Percentiles rank a stretch among this genome's conserved stretches.
Conservation (phyloP, 2,329 filamentous ascomycete genomes). For the Byssochlamys sp. region DNA sequence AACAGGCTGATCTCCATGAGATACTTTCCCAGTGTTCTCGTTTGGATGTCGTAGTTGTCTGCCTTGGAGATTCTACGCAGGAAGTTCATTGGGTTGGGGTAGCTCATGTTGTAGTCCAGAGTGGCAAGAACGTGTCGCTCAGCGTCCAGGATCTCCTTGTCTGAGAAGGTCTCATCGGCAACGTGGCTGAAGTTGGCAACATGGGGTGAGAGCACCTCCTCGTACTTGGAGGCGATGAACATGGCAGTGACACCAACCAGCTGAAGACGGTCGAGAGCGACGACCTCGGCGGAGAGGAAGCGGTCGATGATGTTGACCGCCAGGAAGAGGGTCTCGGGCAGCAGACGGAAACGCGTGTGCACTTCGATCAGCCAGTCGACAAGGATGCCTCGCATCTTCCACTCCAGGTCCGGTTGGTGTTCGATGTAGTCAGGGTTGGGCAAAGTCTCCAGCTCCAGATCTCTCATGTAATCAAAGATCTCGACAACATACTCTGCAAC, state of each 20-base stretch:
- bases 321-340: slow-evolving; percentile 92
- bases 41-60: slow-evolving; percentile 98
- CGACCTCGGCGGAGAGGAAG: slow-evolving; percentile 89
- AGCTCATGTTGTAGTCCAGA: slow-evolving; percentile 93
- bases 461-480: slow-evolving; percentile 89
- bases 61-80: slow-evolving; percentile 96
- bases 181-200: slow-evolving; percentile 96
- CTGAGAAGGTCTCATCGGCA: slow-evolving; percentile 89
- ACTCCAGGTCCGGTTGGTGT: slow-evolving; percentile 87
- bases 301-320: slow-evolving; percentile 97
- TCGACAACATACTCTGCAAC: slow-evolving; percentile 93
- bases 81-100: slow-evolving; percentile 99
- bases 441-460: slow-evolving; percentile 69
- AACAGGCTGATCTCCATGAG: slow-evolving; percentile 93
- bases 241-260: slow-evolving; percentile 95
- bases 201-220: slow-evolving; percentile 93
- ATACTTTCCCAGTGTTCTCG: slow-evolving; percentile 93
- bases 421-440: slow-evolving; percentile 93
- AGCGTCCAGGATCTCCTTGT: slow-evolving; percentile 91
- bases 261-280: slow-evolving; percentile 90
- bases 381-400: slow-evolving; percentile 96
- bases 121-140: slow-evolving; percentile 87
- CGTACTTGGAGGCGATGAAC: slow-evolving; percentile 99
- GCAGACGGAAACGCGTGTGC: slow-evolving; percentile 87
- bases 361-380: slow-evolving; percentile 98